Base-by-base conservation (phyloP, 768 basidiomycete species). In the Tylopilus sp. region DNA sequence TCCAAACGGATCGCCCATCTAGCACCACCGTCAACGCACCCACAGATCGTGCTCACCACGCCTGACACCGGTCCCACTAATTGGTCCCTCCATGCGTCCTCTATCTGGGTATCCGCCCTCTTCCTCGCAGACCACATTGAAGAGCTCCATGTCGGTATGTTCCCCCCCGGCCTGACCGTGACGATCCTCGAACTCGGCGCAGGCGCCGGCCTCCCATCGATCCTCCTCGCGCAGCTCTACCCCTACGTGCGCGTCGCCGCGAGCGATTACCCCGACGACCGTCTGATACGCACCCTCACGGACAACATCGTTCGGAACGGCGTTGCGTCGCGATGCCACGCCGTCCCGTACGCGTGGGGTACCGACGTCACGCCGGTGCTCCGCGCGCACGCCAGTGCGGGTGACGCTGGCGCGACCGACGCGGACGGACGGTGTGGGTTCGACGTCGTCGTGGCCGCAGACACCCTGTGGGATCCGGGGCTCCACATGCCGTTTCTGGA, bases 31-130 rank as follows among this genome's bases (percentile, higher is more conserved):
- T 18, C 8, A n/a, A 45, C 52, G 38, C 15, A 11, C 31, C 33
- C 56, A 20, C 43, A 57, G 22, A 73, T 88, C 44, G 71, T 73
- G 0, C 67, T 88, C 39, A 62, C 64, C 13, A 83, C 78, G 2
- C 87, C 88, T 11, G 84, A 89, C 60, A 84, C 87, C 11, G 70
- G 77, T 11, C 71, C 83, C 20, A 72, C 75, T 17, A 88, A 90
- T 60, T 91, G 88, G 88, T 73, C 79, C 1, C 67, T 91, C 3
- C 88, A 91, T 51, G 89, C 88, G 2, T 83, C 85, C 21, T 85
- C 85, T 15, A 80, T 91, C 60, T 91, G 87, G 89, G 69, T 75
- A 6, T 76, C 88, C 6, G 80, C 88, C 15, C 66, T 79, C 39
- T 86, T 81, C 69, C 66, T 89, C 40, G 83, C 84, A 41, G 81